Evolutionary conservation across 2,329 filamentous ascomycete species (phyloP).

Genomic region (Neurospora sp.): DNA sequence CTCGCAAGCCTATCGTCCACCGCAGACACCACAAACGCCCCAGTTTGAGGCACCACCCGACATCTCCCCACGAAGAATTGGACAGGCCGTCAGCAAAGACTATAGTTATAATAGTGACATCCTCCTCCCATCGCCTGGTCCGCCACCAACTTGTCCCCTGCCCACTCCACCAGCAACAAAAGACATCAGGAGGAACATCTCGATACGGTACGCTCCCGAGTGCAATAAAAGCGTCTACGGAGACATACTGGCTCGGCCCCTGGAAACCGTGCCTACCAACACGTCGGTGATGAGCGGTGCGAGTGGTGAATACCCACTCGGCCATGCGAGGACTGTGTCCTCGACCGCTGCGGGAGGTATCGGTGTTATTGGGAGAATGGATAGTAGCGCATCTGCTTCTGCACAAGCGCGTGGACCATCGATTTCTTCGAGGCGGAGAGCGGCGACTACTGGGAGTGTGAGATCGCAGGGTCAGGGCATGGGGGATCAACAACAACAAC

Average conservation of each 20-base stretch:
- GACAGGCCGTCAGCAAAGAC: neutral
- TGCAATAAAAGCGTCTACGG: slow-evolving; percentile 10
- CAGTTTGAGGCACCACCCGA: neutral
- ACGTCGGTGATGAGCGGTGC: neutral
- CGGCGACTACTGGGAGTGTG: neutral
- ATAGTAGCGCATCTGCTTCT: neutral
- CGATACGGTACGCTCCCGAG: slow-evolving; percentile 6
- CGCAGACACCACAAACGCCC: neutral
- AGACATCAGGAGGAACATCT: neutral
- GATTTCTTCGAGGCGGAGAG: neutral
- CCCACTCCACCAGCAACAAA: neutral
- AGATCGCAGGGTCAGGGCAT: neutral
- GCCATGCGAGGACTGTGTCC: neutral
- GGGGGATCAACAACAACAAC: neutral
- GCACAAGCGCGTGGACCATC: neutral
- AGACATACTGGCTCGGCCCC: slow-evolving; percentile 10
- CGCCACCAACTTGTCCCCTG: neutral
- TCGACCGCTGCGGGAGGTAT: neutral
- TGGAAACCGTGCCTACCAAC: slow-evolving; percentile 1
- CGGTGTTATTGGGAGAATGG: neutral
- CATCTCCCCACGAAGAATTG: neutral
- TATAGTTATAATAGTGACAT: neutral
- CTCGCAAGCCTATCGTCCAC: neutral
- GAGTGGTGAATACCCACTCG: neutral
- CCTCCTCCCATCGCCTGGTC: neutral